Evolutionary conservation across 1,139 yeast species (phyloP).

Genomic region (Hyphopichia burtonii): DNA sequence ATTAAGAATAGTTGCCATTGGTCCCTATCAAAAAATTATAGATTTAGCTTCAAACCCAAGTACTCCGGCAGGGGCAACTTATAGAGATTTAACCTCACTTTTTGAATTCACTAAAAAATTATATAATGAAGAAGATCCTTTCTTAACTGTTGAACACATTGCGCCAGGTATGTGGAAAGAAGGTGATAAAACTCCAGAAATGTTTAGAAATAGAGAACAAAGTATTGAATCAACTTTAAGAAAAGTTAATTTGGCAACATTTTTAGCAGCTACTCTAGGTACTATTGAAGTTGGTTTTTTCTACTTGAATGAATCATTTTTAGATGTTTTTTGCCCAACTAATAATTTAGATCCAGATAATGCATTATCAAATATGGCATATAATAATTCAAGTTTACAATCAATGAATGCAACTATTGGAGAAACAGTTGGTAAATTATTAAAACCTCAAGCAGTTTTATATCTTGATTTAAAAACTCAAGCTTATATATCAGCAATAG

Average conservation of each 20-base stretch:
- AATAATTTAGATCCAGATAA: conserved; percentile 44
- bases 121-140: conserved; percentile 67
- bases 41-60: conserved; percentile 73
- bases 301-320: conserved; percentile 76
- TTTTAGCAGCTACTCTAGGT: conserved; percentile 80
- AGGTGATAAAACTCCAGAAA: conserved; percentile 56
- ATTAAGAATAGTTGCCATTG: conserved; percentile 62
- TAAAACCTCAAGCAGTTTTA: conserved; percentile 77
- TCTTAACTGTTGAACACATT: conserved; percentile 57
- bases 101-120: conserved; percentile 71
- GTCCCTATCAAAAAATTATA: conserved; percentile 72
- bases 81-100: conserved; percentile 65
- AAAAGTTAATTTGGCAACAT: conserved; percentile 84
- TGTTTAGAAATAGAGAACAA: conserved; percentile 60
- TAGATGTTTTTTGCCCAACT: conserved; percentile 80
- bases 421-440: conserved; percentile 52
- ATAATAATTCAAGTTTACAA: conserved; percentile 33
- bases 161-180: conserved; percentile 69
- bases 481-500: conserved; percentile 86
- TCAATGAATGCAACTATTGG: conserved; percentile 39
- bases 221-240: conserved; percentile 69
- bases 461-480: conserved; percentile 90
- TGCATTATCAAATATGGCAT: conserved; percentile 40
- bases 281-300: conserved; percentile 84
- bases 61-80: conserved; percentile 71